Evolutionary conservation across 2,329 filamentous ascomycete genomes (phyloP).

Genomic region (Nothophaeocryptopus gaeumannii): DNA sequence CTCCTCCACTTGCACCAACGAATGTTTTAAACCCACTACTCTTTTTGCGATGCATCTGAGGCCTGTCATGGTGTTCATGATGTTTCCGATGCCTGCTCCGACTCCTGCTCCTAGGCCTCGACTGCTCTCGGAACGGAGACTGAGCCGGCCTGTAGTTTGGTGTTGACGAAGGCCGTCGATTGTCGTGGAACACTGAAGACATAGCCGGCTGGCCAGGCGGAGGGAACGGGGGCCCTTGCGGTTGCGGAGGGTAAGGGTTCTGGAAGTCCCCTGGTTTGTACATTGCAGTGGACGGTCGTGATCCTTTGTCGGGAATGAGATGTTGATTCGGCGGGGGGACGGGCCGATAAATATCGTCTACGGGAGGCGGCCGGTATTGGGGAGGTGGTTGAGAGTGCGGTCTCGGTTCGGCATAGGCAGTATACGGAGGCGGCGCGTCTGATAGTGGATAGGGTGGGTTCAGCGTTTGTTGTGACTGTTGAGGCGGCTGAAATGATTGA

Average conservation of each 20-base stretch:
- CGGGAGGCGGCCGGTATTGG: slow-evolving; percentile 21
- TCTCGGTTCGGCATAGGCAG: slow-evolving; percentile 22
- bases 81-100: slow-evolving; percentile 23
- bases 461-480: slow-evolving; percentile 11
- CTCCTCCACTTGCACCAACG: slow-evolving; percentile 45
- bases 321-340: slow-evolving; percentile 22
- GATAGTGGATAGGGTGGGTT: slow-evolving; percentile 30
- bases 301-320: slow-evolving; percentile 18
- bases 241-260: slow-evolving; percentile 18
- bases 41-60: slow-evolving; percentile 22
- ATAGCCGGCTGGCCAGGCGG: slow-evolving; percentile 12
- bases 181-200: slow-evolving; percentile 16
- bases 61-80: slow-evolving; percentile 14
- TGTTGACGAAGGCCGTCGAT: slow-evolving; percentile 14
- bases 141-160: slow-evolving; percentile 18
- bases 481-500: slow-evolving; percentile 7
- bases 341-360: slow-evolving; percentile 22
- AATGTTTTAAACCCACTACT: slow-evolving; percentile 38
- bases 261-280: slow-evolving; percentile 18
- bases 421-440: slow-evolving; percentile 32
- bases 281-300: slow-evolving; percentile 13
- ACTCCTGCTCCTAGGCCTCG: slow-evolving; percentile 21
- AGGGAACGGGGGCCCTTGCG: slow-evolving; percentile 10
- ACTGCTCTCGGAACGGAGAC: slow-evolving; percentile 15
- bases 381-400: slow-evolving; percentile 32